Percentiles rank a stretch among this genome's conserved stretches.
Evolutionary conservation across 352 stramenopile species (phyloP).

Genomic region (Globisporangium paroecandrum): DNA sequence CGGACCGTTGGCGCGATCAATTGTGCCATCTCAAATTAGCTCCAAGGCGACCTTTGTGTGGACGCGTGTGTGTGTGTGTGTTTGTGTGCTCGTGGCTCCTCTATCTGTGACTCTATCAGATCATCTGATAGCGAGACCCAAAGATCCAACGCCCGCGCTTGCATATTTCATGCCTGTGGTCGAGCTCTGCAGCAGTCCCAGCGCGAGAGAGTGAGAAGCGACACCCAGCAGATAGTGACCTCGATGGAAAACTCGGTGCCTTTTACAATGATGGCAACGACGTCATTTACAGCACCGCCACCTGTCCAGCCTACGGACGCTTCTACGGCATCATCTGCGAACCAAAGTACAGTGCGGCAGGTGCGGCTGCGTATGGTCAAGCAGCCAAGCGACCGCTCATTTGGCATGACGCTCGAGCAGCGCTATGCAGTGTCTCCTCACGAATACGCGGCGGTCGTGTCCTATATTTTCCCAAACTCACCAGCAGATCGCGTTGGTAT

Average conservation of each 20-base stretch:
- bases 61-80: not conserved
- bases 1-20: slow-evolving; percentile 2
- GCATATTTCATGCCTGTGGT: slow-evolving; percentile 1
- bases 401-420: slow-evolving; percentile 68
- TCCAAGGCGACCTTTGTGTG: not conserved
- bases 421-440: slow-evolving; percentile 14
- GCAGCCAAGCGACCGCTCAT: slow-evolving; percentile 44
- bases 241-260: slow-evolving; percentile 12
- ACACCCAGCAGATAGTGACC: not conserved
- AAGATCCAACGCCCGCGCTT: not conserved
- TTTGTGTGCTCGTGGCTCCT: not conserved
- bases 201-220: not conserved
- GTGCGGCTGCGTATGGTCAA: slow-evolving; percentile 45
- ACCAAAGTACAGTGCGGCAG: not conserved
- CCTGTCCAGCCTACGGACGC: not conserved
- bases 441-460: slow-evolving; percentile 41
- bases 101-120: not conserved
- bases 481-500: slow-evolving; percentile 54
- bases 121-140: not conserved
- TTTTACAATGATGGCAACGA: not conserved
- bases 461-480: slow-evolving; percentile 53
- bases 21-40: slow-evolving; percentile 4
- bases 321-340: not conserved
- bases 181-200: not conserved
- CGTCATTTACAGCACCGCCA: not conserved